These are phyloP conservation scores for Chlorella vulgaris DNA, from an alignment of 139 green algal species.

Conservation along the genomic window DNA sequence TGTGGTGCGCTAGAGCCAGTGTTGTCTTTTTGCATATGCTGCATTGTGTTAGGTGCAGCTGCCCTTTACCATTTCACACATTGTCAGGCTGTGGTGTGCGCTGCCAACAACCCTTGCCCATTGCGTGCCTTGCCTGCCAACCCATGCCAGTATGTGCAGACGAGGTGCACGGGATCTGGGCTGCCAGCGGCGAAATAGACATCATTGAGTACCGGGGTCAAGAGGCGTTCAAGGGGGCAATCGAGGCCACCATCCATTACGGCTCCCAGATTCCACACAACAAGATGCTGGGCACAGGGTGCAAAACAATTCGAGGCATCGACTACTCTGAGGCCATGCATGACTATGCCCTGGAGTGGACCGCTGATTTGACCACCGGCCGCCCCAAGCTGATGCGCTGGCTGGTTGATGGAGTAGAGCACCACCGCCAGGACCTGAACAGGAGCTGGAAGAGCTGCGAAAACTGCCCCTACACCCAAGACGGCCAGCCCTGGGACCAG, in stretches of 20 bases:
- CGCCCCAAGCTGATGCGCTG: constrained; percentile 3
- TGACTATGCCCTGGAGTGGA: constrained; percentile 17
- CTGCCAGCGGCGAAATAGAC: constrained; percentile 36
- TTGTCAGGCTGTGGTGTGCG: background rate
- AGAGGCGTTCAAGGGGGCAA: background rate
- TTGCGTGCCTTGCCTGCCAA: background rate
- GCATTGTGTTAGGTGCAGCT: no score
- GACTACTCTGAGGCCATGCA: constrained; percentile 10
- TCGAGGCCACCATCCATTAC: constrained; percentile 31
- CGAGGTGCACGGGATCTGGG: constrained; percentile 31
- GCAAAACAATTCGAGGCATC: background rate
- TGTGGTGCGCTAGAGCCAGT: no score
- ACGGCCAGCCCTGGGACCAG: constrained; percentile 23
- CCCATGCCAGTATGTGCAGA: no score
- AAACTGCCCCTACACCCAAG: background rate
- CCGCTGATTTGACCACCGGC: background rate
- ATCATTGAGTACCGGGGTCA: constrained; percentile 22
- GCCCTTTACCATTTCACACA: background rate
- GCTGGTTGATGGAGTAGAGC: background rate
- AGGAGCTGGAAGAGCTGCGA: background rate
- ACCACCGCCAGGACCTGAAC: background rate
- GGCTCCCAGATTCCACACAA: constrained; percentile 22
- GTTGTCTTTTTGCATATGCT: no score
- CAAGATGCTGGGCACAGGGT: background rate
- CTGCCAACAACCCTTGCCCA: no score